Conservation (phyloP, 306 rosid species). For the Vicia villosa region DNA sequence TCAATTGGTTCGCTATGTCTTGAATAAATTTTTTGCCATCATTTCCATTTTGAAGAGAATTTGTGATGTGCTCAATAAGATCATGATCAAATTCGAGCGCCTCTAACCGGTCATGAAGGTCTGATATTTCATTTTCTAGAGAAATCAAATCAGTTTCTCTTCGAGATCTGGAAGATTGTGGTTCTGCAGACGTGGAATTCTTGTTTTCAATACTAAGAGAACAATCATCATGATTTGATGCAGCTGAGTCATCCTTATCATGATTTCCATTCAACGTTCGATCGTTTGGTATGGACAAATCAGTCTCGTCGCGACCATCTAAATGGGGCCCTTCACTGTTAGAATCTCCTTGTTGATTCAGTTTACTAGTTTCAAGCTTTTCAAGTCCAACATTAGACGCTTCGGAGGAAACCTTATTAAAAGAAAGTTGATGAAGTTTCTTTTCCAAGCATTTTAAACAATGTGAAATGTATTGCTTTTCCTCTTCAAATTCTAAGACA, state of each 20-base stretch:
- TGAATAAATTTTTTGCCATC: conserved; percentile 63
- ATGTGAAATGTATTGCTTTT: conserved; percentile 57
- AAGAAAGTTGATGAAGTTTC: conserved; percentile 49
- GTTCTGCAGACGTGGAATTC: conserved; percentile 27
- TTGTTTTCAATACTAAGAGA: conserved; percentile 37
- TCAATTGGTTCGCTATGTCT: conserved; percentile 66
- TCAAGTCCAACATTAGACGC: conserved; percentile 37
- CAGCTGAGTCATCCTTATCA: conserved; percentile 37
- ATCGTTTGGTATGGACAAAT: conserved; percentile 35
- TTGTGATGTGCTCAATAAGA: conserved; percentile 67
- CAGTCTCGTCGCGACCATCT: conserved; percentile 46
- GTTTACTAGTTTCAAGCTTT: conserved; percentile 39
- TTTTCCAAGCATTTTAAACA: conserved; percentile 68
- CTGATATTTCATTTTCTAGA: conserved; percentile 71
- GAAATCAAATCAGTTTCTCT: conserved; percentile 44
- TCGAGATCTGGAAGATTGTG: conserved; percentile 27
- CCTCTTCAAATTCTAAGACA: conserved; percentile 64
- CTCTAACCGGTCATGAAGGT: conserved; percentile 75
- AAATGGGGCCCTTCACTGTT: conserved; percentile 39
- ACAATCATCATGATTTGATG: conserved; percentile 40
- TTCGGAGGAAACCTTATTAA: conserved; percentile 26
- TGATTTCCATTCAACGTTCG: conserved; percentile 39
- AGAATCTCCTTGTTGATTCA: conserved; percentile 40
- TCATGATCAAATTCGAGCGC: conserved; percentile 72
- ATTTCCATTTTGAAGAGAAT: conserved; percentile 59